phyloP scores from a whole-genome alignment of 192 early-diverging fungal genomes.

The Coemansia sp. region DNA sequence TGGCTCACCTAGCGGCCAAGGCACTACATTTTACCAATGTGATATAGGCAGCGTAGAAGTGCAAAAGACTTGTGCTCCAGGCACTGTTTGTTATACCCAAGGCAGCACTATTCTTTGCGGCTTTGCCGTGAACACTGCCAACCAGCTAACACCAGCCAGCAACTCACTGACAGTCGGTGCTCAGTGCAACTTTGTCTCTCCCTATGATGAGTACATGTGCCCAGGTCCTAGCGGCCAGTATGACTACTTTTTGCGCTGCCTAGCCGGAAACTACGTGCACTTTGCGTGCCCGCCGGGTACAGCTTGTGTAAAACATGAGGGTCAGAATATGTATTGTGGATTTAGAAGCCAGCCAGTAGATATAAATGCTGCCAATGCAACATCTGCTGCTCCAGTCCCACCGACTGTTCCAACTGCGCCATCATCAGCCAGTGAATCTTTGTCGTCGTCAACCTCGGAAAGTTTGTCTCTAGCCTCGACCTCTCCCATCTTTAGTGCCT shows the following conservation, averaged over 20 bases:
- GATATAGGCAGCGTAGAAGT: slow-evolving; percentile 32
- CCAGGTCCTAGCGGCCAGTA: slow-evolving; percentile 38
- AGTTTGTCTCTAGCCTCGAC: neutral
- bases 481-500: neutral
- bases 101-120: slow-evolving; percentile 46
- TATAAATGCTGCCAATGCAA: neutral
- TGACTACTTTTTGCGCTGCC: slow-evolving; percentile 45
- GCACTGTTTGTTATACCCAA: slow-evolving; percentile 48
- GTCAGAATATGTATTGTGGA: slow-evolving; percentile 48
- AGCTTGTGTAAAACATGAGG: slow-evolving; percentile 38
- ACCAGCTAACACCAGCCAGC: slow-evolving; percentile 24
- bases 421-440: neutral
- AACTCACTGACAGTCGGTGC: slow-evolving; percentile 23
- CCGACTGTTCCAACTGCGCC: neutral
- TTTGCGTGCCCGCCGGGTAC: slow-evolving; percentile 51
- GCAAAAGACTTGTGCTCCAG: slow-evolving; percentile 42
- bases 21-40: slow-evolving; percentile 38
- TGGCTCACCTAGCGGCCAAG: slow-evolving; percentile 31
- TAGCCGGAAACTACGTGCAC: slow-evolving; percentile 39
- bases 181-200: slow-evolving; percentile 31
- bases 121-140: slow-evolving; percentile 30
- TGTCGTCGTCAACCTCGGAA: neutral
- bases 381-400: neutral
- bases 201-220: slow-evolving; percentile 49
- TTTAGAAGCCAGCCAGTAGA: slow-evolving; percentile 2